Evolutionary conservation across 208 protist genomes (phyloP).

Genomic region (Lotmaria passim): DNA sequence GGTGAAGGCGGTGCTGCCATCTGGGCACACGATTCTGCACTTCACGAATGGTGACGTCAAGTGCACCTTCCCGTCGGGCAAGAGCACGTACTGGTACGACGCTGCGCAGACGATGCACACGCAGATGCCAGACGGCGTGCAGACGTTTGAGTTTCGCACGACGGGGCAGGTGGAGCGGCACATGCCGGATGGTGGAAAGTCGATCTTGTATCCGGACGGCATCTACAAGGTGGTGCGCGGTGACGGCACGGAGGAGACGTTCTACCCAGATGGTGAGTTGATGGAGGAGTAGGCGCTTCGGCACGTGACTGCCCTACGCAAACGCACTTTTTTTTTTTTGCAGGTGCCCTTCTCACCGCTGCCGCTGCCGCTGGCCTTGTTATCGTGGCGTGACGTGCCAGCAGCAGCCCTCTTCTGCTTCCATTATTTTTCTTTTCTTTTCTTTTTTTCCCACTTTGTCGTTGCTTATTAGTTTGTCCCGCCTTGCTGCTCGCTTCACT

Average conservation of each 20-base stretch:
- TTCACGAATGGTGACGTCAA: conserved; percentile 95
- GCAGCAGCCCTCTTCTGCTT: too few relatives aligned
- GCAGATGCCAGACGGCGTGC: conserved; percentile 82
- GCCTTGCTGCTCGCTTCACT: too few relatives aligned
- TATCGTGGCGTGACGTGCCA: too few relatives aligned
- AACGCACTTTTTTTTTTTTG: conserved; percentile 7
- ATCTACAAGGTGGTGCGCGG: conserved; percentile 87
- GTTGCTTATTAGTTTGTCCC: conserved; percentile 2
- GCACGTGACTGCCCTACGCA: not conserved
- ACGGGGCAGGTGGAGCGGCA: conserved; percentile 92
- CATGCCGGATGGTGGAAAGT: conserved; percentile 88
- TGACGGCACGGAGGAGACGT: conserved; percentile 86
- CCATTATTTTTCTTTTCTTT: too few relatives aligned
- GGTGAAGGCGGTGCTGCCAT: conserved; percentile 86
- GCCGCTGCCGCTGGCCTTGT: too few relatives aligned
- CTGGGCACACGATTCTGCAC: conserved; percentile 79
- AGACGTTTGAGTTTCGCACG: conserved; percentile 90
- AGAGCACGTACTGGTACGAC: conserved; percentile 94
- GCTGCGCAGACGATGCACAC: conserved; percentile 92
- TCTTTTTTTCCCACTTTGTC: conserved; percentile 7
- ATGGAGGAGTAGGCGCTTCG: conserved; percentile 27
- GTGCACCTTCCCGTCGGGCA: conserved; percentile 86
- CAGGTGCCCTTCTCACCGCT: conserved; percentile 9
- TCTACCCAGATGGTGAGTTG: conserved; percentile 60
- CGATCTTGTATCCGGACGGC: conserved; percentile 94